Evolutionary conservation across 768 basidiomycete genomes (phyloP).

Genomic region (Lyophyllum atratum): DNA sequence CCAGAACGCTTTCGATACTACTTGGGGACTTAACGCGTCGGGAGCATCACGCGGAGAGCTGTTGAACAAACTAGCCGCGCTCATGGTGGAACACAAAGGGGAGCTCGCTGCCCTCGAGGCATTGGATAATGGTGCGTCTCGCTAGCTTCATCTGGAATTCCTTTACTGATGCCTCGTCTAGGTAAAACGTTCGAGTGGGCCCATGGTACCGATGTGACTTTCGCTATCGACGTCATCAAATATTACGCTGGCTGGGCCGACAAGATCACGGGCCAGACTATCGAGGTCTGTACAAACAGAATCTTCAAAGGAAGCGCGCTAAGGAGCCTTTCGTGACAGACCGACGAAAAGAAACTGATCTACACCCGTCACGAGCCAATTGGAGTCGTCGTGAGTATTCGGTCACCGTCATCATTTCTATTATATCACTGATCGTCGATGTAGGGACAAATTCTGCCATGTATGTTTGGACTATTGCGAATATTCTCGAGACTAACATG

Average conservation of each 20-base stretch:
- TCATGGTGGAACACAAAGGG: slow-evolving; percentile 50
- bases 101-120: slow-evolving; percentile 53
- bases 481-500: not conserved
- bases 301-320: not conserved
- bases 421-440: not conserved
- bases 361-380: slow-evolving; percentile 68
- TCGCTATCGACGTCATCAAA: slow-evolving; percentile 36
- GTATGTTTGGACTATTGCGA: slow-evolving; percentile 11
- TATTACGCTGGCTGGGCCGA: slow-evolving; percentile 69
- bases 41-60: slow-evolving; percentile 40
- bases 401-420: not conserved
- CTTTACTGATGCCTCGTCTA: not conserved
- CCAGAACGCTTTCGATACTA: slow-evolving; percentile 34
- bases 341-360: slow-evolving; percentile 42
- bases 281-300: slow-evolving; percentile 33
- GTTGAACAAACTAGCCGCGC: slow-evolving; percentile 49
- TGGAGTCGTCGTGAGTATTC: slow-evolving; percentile 39
- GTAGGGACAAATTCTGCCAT: slow-evolving; percentile 31
- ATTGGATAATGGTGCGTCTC: slow-evolving; percentile 40
- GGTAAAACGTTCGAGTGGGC: slow-evolving; percentile 34
- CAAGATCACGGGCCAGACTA: slow-evolving; percentile 52
- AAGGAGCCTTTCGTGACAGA: not conserved
- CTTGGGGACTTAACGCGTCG: slow-evolving; percentile 53
- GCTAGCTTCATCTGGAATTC: not conserved
- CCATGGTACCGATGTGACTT: slow-evolving; percentile 21